Evolutionary conservation across 495 filamentous ascomycete genomes (phyloP).

Genomic region (Aspergillus homomorphus): DNA sequence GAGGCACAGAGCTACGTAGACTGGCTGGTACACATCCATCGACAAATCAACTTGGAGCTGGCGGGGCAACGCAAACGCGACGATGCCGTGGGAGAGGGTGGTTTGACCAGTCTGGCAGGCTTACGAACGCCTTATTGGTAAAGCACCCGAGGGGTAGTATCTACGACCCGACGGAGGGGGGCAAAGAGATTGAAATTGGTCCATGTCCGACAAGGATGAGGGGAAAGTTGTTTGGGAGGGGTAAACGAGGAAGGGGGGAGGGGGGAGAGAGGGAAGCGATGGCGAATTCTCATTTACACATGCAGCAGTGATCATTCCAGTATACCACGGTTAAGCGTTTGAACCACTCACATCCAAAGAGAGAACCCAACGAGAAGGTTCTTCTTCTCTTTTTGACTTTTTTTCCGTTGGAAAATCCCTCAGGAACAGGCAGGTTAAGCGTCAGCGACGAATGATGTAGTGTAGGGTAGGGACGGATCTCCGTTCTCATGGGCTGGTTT

Average conservation of each 20-base stretch:
- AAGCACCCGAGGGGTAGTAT: background rate
- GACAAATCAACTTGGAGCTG: conserved; percentile 85
- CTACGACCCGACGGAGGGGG: background rate
- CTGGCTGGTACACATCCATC: conserved; percentile 95
- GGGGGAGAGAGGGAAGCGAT: background rate
- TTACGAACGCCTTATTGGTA: conserved; percentile 71
- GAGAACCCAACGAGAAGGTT: background rate
- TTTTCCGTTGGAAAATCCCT: background rate
- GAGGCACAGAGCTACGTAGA: conserved; percentile 98
- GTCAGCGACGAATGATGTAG: background rate
- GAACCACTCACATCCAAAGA: background rate
- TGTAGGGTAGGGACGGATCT: background rate
- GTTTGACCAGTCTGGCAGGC: conserved; percentile 61
- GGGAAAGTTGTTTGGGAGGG: background rate
- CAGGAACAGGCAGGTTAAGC: conserved; percentile 2
- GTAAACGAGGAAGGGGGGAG: background rate
- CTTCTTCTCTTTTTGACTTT: background rate
- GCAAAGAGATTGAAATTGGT: background rate
- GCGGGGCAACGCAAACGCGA: conserved; percentile 76
- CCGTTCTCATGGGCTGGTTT: background rate
- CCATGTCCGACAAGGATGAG: background rate
- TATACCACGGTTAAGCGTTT: conserved; percentile 8
- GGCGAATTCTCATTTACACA: background rate
- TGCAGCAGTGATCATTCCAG: conserved; percentile 2
- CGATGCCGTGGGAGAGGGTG: conserved; percentile 51